phyloP scores from a whole-genome alignment of 148 eudicot genomes.

The Cornus kousa region DNA sequence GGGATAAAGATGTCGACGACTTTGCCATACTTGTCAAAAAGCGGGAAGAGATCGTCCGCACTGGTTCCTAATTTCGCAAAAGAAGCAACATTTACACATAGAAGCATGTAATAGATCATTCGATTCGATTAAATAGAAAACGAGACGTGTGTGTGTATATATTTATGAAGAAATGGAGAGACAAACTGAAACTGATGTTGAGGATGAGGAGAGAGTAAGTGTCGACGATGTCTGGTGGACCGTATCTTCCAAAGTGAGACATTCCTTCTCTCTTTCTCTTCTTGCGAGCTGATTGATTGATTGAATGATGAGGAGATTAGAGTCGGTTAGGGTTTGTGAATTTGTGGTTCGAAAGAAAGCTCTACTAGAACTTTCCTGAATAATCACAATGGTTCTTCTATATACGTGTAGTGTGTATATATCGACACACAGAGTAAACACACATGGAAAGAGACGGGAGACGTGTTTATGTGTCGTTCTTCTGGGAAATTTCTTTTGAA shows the following conservation, averaged over 20 bases:
- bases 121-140: neutral
- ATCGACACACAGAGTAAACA: no score
- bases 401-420: neutral
- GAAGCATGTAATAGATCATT: neutral
- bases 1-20: constrained; percentile 20
- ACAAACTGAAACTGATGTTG: neutral
- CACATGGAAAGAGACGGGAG: no score
- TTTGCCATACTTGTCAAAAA: constrained; percentile 17
- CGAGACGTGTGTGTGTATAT: neutral
- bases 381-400: no score
- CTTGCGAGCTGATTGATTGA: no score
- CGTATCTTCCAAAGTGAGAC: neutral
- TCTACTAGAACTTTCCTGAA: neutral
- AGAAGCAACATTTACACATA: neutral
- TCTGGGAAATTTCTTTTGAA: no score
- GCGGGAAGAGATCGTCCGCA: constrained; percentile 16
- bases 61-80: neutral
- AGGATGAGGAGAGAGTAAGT: neutral
- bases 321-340: neutral
- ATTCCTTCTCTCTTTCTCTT: neutral
- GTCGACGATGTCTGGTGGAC: neutral
- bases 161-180: no score
- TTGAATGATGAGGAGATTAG: neutral
- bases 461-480: no score
- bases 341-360: neutral